phyloP scores from a whole-genome alignment of 78 protist species.

The Dictyostelium discoideum region DNA sequence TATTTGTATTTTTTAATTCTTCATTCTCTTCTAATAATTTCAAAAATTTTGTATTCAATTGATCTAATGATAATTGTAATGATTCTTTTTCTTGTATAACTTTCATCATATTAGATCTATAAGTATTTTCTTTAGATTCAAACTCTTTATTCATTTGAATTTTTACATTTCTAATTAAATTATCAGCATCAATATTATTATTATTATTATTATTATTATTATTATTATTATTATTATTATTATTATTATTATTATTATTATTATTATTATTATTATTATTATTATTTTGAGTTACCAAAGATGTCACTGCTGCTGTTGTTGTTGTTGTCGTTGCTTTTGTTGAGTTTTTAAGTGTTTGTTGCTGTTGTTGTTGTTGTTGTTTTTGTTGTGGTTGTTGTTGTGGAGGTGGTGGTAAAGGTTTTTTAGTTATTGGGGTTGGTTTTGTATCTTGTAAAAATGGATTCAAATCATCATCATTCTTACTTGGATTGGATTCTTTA shows the following conservation, averaged over 20 bases:
- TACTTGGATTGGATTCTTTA: not conserved
- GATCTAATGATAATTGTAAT: not conserved
- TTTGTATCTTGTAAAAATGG: not conserved
- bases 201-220: not conserved
- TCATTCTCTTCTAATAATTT: constrained; percentile 5
- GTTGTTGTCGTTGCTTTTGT: not conserved
- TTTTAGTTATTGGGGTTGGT: not conserved
- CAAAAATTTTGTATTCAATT: constrained; percentile 6
- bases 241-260: too few species aligned
- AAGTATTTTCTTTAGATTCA: not conserved
- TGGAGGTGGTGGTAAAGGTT: constrained; percentile 24
- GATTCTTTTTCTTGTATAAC: not conserved
- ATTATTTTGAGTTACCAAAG: not conserved
- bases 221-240: not conserved
- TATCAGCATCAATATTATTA: not conserved
- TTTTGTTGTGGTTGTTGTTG: not conserved
- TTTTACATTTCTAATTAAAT: not conserved
- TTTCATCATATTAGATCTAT: not conserved
- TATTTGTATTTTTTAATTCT: not conserved
- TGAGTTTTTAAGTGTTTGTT: not conserved
- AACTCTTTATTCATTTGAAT: not conserved
- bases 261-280: too few species aligned
- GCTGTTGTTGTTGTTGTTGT: not conserved
- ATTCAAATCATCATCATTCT: not conserved
- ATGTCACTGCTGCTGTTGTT: not conserved